Conservation (phyloP, 257 asterid genomes). For the Nicotiana otophora region DNA sequence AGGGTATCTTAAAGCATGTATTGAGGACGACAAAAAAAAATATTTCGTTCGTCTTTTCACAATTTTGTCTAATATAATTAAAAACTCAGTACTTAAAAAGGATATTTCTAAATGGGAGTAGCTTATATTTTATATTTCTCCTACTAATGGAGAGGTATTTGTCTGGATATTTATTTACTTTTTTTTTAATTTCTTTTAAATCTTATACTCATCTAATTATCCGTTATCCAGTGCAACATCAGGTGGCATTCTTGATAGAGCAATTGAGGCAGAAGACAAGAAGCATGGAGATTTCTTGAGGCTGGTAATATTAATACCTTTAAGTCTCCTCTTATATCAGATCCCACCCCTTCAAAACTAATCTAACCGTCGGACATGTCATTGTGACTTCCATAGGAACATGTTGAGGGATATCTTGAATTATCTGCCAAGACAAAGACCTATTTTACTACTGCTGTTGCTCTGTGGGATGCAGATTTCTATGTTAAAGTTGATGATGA, state of each 20-base stretch:
- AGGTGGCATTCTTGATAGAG: slow-evolving; percentile 92
- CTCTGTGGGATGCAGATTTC: slow-evolving; percentile 88
- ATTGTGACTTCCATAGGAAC: slow-evolving; percentile 40
- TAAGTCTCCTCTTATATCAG: background rate
- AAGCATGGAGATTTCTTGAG: slow-evolving; percentile 81
- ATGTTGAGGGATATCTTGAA: slow-evolving; percentile 90
- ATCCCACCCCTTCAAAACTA: background rate
- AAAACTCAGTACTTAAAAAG: background rate
- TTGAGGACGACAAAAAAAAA: background rate
- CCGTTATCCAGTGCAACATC: slow-evolving; percentile 55
- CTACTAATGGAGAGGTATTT: background rate
- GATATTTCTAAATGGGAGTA: background rate
- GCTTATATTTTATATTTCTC: background rate
- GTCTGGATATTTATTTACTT: background rate
- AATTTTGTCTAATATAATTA: background rate
- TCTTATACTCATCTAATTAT: background rate
- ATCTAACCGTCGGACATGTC: slow-evolving; percentile 3
- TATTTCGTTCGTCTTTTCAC: background rate
- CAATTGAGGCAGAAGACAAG: slow-evolving; percentile 83
- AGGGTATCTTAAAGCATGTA: background rate
- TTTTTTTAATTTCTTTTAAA: background rate
- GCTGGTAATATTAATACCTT: slow-evolving; percentile 40
- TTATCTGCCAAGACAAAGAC: slow-evolving; percentile 82
- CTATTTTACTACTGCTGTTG: slow-evolving; percentile 71
- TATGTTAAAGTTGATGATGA: slow-evolving; percentile 91